A percentile compares a stretch with the other conserved stretches of the same genome.
phyloP scores from a whole-genome alignment of 2,329 filamentous ascomycete genomes.

The Endothia cerciana region DNA sequence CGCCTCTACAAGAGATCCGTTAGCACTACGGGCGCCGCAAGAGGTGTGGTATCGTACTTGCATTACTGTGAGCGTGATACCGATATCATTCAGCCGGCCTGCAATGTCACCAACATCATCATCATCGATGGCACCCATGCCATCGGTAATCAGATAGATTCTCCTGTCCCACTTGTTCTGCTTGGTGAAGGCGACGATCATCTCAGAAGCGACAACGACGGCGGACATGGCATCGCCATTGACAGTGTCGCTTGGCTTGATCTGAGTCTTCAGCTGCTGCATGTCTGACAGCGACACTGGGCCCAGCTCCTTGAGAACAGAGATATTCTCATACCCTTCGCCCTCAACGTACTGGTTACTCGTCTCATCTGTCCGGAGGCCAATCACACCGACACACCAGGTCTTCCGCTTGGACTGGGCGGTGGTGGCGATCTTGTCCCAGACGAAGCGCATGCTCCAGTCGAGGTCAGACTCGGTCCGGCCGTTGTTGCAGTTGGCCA shows the following conservation, averaged over 20 bases:
- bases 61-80: slow-evolving; percentile 80
- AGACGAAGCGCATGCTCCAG: slow-evolving; percentile 88
- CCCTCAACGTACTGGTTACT: slow-evolving; percentile 66
- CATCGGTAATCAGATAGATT: slow-evolving; percentile 87
- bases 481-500: slow-evolving; percentile 72
- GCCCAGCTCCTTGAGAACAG: slow-evolving; percentile 71
- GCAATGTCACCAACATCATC: slow-evolving; percentile 73
- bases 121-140: slow-evolving; percentile 70
- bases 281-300: slow-evolving; percentile 69
- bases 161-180: slow-evolving; percentile 70
- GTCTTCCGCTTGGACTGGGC: slow-evolving; percentile 73
- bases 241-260: slow-evolving; percentile 70
- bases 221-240: slow-evolving; percentile 86
- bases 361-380: slow-evolving; percentile 79
- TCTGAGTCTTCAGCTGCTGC: slow-evolving; percentile 61
- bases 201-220: slow-evolving; percentile 80
- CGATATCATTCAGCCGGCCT: slow-evolving; percentile 72
- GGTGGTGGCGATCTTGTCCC: slow-evolving; percentile 85
- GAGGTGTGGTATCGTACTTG: slow-evolving; percentile 48
- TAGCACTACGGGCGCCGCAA: slow-evolving; percentile 4
- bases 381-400: slow-evolving; percentile 76
- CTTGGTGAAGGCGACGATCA: slow-evolving; percentile 80
- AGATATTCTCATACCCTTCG: slow-evolving; percentile 80
- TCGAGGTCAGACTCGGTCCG: slow-evolving; percentile 81
- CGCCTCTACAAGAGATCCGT: slow-evolving; percentile 58